A percentile compares a stretch with the other conserved stretches of the same genome.
phyloP scores from a whole-genome alignment of 208 protist genomes.

The Naegleria gruberi region DNA sequence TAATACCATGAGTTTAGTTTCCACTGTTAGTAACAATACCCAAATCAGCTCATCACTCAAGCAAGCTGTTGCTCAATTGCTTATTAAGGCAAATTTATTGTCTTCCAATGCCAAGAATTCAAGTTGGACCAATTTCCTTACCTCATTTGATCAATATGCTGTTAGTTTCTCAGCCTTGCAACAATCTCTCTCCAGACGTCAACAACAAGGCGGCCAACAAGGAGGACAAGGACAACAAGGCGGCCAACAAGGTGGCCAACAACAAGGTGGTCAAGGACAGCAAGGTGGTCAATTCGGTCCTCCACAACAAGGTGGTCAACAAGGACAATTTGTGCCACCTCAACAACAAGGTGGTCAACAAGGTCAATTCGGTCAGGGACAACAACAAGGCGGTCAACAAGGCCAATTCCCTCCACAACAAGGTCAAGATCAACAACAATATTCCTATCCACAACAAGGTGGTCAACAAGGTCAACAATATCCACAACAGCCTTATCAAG shows the following conservation, averaged over 20 bases:
- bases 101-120: neutral
- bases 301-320: neutral
- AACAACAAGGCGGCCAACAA: neutral
- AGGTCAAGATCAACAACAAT: no score
- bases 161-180: neutral
- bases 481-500: neutral
- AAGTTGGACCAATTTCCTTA: neutral
- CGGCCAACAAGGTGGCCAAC: neutral
- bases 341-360: no score
- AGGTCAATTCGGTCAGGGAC: no score
- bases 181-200: neutral
- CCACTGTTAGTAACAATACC: neutral
- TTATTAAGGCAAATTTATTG: neutral
- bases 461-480: neutral
- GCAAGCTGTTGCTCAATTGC: neutral
- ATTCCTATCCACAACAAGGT: neutral
- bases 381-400: no score
- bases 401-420: no score
- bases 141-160: neutral
- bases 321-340: no score
- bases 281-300: no score
- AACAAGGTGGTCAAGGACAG: neutral
- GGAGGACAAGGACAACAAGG: neutral
- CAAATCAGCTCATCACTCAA: neutral
- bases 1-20: neutral